A percentile compares a stretch with the other conserved stretches of the same genome.
Conservation (phyloP, 73 alveolate genomes). For the Durusdinium trenchii region DNA sequence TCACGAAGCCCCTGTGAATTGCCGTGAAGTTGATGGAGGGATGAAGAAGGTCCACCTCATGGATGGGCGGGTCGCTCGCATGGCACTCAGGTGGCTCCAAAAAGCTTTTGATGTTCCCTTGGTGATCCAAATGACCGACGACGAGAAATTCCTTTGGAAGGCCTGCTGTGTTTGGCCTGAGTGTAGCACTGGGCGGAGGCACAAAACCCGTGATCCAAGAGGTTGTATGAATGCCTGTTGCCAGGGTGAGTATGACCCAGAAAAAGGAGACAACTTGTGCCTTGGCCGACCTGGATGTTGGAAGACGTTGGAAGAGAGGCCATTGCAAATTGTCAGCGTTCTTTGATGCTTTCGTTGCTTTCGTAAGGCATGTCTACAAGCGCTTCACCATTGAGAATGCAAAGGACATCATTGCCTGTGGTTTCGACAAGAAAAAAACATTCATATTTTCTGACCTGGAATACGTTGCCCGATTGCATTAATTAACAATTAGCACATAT, state of each 20-base stretch:
- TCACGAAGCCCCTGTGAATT: conserved; percentile 98
- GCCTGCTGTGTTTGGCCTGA: neutral
- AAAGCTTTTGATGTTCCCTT: conserved; percentile 99
- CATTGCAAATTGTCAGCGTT: too few relatives aligned
- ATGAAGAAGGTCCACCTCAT: neutral
- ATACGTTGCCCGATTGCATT: too few relatives aligned
- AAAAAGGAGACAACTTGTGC: conserved; percentile 64
- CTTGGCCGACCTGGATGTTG: neutral
- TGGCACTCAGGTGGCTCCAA: conserved; percentile 97
- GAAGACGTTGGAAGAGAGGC: too few relatives aligned
- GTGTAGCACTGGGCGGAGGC: too few relatives aligned
- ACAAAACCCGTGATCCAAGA: too few relatives aligned
- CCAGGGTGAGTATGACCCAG: conserved; percentile 94
- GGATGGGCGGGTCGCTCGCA: neutral
- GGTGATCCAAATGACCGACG: conserved; percentile 99
- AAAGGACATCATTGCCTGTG: conserved; percentile 99
- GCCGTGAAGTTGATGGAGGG: conserved; percentile 1
- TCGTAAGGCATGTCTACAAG: conserved; percentile 31
- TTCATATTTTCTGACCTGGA: conserved; percentile 99
- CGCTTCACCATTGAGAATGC: conserved; percentile 98
- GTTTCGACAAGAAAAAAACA: conserved; percentile 99
- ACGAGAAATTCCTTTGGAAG: conserved; percentile 99
- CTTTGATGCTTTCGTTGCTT: too few relatives aligned
- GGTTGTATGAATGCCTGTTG: too few relatives aligned
- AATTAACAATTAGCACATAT: too few relatives aligned